Conservation (phyloP, 1,284 basidiomycete genomes). For the Fistulinella cinereoalba region DNA sequence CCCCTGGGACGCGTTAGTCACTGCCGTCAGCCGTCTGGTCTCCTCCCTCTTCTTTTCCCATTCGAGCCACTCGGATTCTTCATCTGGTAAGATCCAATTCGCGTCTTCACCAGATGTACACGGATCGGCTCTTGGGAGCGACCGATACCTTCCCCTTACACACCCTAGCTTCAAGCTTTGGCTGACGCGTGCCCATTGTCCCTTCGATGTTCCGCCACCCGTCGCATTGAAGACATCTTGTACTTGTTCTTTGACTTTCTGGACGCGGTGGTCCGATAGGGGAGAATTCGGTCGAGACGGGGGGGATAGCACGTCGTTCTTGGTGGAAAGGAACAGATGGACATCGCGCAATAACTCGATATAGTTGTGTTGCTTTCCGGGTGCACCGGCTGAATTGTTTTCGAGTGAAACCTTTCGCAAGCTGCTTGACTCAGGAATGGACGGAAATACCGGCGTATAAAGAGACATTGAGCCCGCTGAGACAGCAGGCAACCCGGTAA, state of each 20-base stretch:
- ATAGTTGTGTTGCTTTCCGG: slow-evolving; percentile 19
- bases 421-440: slow-evolving; percentile 10
- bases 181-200: slow-evolving; percentile 28
- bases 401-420: slow-evolving; percentile 8
- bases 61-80: slow-evolving; percentile 34
- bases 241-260: slow-evolving; percentile 24
- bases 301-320: slow-evolving; percentile 32
- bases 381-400: not conserved
- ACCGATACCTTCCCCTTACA: slow-evolving; percentile 25
- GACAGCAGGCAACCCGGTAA: too few species aligned
- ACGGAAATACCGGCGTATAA: slow-evolving; percentile 35
- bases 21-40: slow-evolving; percentile 15
- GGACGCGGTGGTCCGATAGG: slow-evolving; percentile 19
- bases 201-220: slow-evolving; percentile 13
- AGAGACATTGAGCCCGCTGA: slow-evolving; percentile 34
- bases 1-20: slow-evolving; percentile 18
- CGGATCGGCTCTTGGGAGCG: slow-evolving; percentile 1
- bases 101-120: slow-evolving; percentile 9
- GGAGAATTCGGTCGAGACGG: slow-evolving; percentile 30
- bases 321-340: slow-evolving; percentile 33
- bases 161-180: slow-evolving; percentile 33
- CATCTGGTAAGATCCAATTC: slow-evolving; percentile 35
- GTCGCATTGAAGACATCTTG: slow-evolving; percentile 12
- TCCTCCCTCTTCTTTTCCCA: slow-evolving; percentile 32
- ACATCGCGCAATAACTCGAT: slow-evolving; percentile 30